Base-by-base conservation (phyloP, 768 basidiomycete genomes). In the Mycena epipterygia region DNA sequence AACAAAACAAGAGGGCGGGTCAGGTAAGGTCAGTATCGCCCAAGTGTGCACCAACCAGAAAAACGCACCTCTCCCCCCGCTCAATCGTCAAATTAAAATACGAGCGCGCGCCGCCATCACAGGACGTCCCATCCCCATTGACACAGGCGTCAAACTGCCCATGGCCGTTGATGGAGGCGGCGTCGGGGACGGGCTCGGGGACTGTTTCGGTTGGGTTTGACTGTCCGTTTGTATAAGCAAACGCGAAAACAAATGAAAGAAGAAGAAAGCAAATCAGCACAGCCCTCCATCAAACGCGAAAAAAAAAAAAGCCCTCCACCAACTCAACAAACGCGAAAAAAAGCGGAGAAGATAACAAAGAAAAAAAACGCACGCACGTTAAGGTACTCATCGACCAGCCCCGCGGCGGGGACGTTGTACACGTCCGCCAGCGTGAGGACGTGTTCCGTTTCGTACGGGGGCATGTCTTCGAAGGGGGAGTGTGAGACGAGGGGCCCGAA, bases 401-500 rank as follows among this genome's bases (percentile, higher is more conserved):
- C 53, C 16, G 19, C 48, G 21, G 57, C 65, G 13, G 51, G 23
- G 13, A 46, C 27, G 21, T 57, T 66, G 64, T 66, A 82, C 76
- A 33, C 33, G 75, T 84, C 83, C 39, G 78, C 73, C 29, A 84
- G 44, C 9, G 80, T 66, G n/a, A 86, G 76, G 7, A 85, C 76
- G 25, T 76, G 78, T 5, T 87, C 86, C 11, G 60, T 29, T 25
- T 57, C 27, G 44, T 70, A 71, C 0, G 74, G 55, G 77, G 21
- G 61, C 21, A 29, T 23, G 14, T 79, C 72, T 29, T 83, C 77
- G 25, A 71, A 76, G 33, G 82, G 80, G 3, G 83, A 81, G 72
- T 89, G 85, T 1, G 88, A 81, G 33, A 89, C 75, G 35, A 89
- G 70, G 29, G 86, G 83, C 0, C 87, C 88, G 25, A 82, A 83